Base-by-base conservation (phyloP, 345 rosid species). In the Corchorus olitorius region DNA sequence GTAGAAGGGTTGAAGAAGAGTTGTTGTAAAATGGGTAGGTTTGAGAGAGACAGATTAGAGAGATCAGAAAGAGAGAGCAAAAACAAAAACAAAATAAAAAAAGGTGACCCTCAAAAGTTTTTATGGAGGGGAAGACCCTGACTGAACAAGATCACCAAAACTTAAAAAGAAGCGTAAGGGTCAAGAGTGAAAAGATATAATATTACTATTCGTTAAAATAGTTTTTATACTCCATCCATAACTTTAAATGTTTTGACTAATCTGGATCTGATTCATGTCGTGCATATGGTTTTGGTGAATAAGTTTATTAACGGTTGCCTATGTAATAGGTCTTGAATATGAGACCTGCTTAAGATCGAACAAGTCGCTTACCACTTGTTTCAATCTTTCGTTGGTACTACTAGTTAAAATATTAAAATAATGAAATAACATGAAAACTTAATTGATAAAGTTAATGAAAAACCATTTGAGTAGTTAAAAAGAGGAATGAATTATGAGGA, bases 401-500 rank as follows among this genome's bases (percentile, higher is more conserved):
- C 27, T 27, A 27, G 27, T 27, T 27, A 27, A 27, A 27, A 27
- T 27, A 27, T 27, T 27, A 27, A 27, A 27, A 27, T 27, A 27
- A 46, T 74, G 72, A 76, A 76, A 72, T 3, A 33, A 43, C 34
- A 72, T 53, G 46, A 69, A 66, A 39, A 64, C 52, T 39, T 39
- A 6, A 39, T 0, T 74, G 83, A 64, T 78, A 81, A 79, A 80
- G 83, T 50, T 69, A 70, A 72, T 53, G 35, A 70, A n/a, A 6
- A 19, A 60, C 54, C 58, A 78, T 62, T 73, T 75, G 82, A 87
- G 85, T 75, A 33, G 43, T 1, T 3, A 39, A 39, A 39, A 80
- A 83, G 82, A 70, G 83, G 77, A 71, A 85, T 79, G 82, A 79
- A 79, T 81, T 73, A 15, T 49, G 37, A 43, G 8, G 70, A 39